Evolutionary conservation across 768 basidiomycete genomes (phyloP).

Genomic region (Termitomyces sp.): DNA sequence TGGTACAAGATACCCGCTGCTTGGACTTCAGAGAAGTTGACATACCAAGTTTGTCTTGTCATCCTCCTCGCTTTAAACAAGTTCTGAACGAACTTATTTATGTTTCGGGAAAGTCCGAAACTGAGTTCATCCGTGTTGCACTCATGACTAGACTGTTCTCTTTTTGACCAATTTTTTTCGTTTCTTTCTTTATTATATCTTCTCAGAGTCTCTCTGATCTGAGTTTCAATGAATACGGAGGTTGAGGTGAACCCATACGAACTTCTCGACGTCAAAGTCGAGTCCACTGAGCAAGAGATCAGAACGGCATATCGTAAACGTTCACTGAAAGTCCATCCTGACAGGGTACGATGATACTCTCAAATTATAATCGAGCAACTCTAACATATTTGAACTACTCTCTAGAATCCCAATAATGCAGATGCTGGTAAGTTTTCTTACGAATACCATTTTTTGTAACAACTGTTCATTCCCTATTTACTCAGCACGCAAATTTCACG

Average conservation of each 20-base stretch:
- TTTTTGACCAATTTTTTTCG: not conserved
- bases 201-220: not conserved
- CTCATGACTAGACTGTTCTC: not conserved
- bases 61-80: no score
- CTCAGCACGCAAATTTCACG: slow-evolving; percentile 74
- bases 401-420: slow-evolving; percentile 72
- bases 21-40: no score
- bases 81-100: not conserved
- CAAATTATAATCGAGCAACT: no score
- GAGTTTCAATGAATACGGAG: slow-evolving; percentile 26
- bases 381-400: not conserved
- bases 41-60: no score
- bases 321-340: slow-evolving; percentile 84
- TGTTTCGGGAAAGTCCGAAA: not conserved
- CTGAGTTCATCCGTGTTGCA: not conserved
- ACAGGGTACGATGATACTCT: slow-evolving; percentile 48
- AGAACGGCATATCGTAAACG: slow-evolving; percentile 72
- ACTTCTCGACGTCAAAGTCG: slow-evolving; percentile 51
- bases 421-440: slow-evolving; percentile 51
- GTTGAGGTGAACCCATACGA: slow-evolving; percentile 72
- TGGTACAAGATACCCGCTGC: no score
- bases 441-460: not conserved
- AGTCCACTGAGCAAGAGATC: slow-evolving; percentile 74
- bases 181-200: not conserved
- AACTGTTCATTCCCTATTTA: not conserved